Percentiles rank a stretch among this genome's conserved stretches.
phyloP scores from a whole-genome alignment of 805 yeast genomes.

The Naumovozyma dairenensis region DNA sequence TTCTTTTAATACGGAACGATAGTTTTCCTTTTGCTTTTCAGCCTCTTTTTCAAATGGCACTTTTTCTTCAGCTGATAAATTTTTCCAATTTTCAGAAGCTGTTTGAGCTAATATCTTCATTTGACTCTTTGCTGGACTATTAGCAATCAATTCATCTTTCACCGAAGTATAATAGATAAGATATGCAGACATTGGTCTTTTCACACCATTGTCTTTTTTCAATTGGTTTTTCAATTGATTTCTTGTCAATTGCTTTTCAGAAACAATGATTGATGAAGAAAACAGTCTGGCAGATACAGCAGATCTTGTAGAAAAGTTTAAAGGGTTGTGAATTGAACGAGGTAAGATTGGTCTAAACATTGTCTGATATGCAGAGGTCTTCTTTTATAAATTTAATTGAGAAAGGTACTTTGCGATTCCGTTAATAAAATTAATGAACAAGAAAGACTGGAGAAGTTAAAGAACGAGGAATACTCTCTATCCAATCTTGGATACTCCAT shows the following conservation, averaged over 20 bases:
- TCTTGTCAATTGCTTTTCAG: background rate
- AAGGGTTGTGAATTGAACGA: no score
- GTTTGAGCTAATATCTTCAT: conserved; percentile 36
- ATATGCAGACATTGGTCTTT: conserved; percentile 23
- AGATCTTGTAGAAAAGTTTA: background rate
- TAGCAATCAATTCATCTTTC: conserved; percentile 10
- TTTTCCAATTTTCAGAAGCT: conserved; percentile 81
- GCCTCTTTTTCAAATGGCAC: conserved; percentile 53
- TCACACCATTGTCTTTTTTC: conserved; percentile 14
- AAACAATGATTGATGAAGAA: background rate
- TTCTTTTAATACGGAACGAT: conserved; percentile 3
- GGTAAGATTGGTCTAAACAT: no score
- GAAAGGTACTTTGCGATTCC: no score
- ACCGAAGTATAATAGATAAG: conserved; percentile 13
- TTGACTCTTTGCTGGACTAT: conserved; percentile 15
- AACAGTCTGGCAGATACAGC: background rate
- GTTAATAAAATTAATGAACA: no score
- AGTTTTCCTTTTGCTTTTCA: conserved; percentile 10
- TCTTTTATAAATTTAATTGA: no score
- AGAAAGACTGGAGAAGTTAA: no score
- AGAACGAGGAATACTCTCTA: no score
- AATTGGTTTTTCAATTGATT: background rate
- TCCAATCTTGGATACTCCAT: no score
- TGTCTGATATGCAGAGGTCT: no score
- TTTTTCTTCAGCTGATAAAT: conserved; percentile 59